phyloP scores from a whole-genome alignment of 371 early-diverging fungal species.

The Lichtheimia ramosa region DNA sequence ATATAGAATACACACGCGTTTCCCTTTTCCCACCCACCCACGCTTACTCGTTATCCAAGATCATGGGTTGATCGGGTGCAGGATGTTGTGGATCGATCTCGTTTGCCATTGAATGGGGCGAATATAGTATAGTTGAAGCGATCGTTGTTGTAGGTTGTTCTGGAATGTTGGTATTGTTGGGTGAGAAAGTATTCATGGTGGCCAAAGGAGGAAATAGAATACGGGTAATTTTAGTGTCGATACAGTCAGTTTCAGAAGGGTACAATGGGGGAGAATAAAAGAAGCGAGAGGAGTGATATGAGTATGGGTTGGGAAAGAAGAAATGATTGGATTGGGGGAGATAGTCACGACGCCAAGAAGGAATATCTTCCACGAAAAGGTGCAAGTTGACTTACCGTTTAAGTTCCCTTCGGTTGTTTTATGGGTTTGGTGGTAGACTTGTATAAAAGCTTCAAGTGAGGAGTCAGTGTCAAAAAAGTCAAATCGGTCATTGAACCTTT shows the following conservation, averaged over 20 bases:
- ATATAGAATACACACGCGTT: slow-evolving; percentile 1
- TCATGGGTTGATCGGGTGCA: slow-evolving; percentile 1
- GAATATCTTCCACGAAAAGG: neutral
- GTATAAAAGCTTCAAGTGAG: too few relatives aligned
- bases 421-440: neutral
- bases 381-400: slow-evolving; percentile 5
- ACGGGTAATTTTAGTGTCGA: neutral
- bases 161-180: neutral
- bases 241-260: neutral
- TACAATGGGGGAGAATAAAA: neutral
- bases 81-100: slow-evolving; percentile 13
- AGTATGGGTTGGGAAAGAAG: neutral
- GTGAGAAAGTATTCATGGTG: neutral
- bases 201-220: neutral
- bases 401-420: slow-evolving; percentile 11
- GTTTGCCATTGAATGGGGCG: slow-evolving; percentile 11
- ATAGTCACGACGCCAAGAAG: slow-evolving; percentile 3
- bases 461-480: neutral
- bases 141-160: neutral
- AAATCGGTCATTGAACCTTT: slow-evolving; percentile 10
- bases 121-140: neutral
- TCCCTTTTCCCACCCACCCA: neutral
- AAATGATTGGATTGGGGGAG: neutral
- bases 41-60: slow-evolving; percentile 10
- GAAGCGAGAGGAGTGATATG: neutral